Evolutionary conservation across 2,329 filamentous ascomycete genomes (phyloP), one percentile per base, ranked within the genome.

Genomic region (Bipolaris gigantea): DNA sequence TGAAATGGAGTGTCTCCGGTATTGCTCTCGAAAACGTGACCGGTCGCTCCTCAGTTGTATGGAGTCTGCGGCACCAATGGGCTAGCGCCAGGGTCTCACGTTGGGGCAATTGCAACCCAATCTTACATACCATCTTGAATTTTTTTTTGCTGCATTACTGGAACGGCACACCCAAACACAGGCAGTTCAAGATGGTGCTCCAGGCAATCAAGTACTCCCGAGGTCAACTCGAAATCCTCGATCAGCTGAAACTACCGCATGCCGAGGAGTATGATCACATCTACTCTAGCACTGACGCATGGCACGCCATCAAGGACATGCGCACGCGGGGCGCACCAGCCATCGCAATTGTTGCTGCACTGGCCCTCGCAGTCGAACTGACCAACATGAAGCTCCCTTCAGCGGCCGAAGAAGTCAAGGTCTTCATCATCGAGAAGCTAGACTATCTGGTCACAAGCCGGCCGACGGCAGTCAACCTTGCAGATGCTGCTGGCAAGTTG

Each of bases 311-410:
- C 76, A 86, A 85, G 65, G 83, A 88, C 15, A 94, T 94, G 90
- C 85, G 90, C 66, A 90, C 80, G 50, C 80, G 85, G 48, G 89
- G 90, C 36, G 94, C 94, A 5, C 94, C 94, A 0, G 94, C 94
- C 41, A 99, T 99, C 73, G 94, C 94, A 40, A 97, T 99, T 61
- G 94, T 99, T n/a, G 94, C 94, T 19, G 90, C 89, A 18, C 83
- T 99, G 32, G 88, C 90, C 2, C 83, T 97, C 33, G 92, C 92
- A 1, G 90, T 96, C 8, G 93, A 97, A 73, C 77, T 97, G 8
- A 79, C 85, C 46, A 83, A 83, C 7, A 81, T 82, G 55, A 79
- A 79, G 60, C 63, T 81, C 5, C 77, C 83, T 1, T 59, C 75
- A 32, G 74, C 78, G 4, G 81, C 84, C 0, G 85, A 89, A 43